Evolutionary conservation across 2,329 filamentous ascomycete genomes (phyloP).

Genomic region (Hypoxylon sp.): DNA sequence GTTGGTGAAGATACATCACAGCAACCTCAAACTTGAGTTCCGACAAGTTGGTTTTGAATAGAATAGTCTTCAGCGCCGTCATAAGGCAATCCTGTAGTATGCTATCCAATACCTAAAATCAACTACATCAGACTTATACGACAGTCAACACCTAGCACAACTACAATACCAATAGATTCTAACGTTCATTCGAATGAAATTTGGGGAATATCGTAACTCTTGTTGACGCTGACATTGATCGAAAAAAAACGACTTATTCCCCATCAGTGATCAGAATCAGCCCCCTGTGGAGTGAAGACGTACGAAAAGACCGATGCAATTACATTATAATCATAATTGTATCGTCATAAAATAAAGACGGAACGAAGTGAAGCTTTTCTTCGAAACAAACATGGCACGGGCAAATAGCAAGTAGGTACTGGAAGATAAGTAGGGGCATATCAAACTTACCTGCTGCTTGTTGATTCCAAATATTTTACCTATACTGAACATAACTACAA

Average conservation of each 20-base stretch:
- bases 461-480: not conserved
- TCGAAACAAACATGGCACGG: not conserved
- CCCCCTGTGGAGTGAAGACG: not conserved
- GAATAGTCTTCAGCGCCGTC: not conserved
- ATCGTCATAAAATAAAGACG: slow-evolving; percentile 10
- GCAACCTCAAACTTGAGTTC: not conserved
- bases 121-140: not conserved
- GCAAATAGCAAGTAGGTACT: not conserved
- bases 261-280: not conserved
- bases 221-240: slow-evolving; percentile 13
- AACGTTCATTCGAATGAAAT: too few species aligned
- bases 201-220: not conserved
- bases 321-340: slow-evolving; percentile 27
- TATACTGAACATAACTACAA: not conserved
- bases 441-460: not conserved
- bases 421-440: slow-evolving; percentile 4
- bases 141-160: too few species aligned
- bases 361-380: not conserved
- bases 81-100: not conserved
- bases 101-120: not conserved
- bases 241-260: not conserved
- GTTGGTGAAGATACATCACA: not conserved
- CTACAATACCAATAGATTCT: too few species aligned
- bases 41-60: not conserved
- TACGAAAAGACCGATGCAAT: slow-evolving; percentile 1